These are phyloP conservation scores for Triticum timopheevii DNA, from an alignment of 176 grass and related monocot species.

Conservation along the genomic window DNA sequence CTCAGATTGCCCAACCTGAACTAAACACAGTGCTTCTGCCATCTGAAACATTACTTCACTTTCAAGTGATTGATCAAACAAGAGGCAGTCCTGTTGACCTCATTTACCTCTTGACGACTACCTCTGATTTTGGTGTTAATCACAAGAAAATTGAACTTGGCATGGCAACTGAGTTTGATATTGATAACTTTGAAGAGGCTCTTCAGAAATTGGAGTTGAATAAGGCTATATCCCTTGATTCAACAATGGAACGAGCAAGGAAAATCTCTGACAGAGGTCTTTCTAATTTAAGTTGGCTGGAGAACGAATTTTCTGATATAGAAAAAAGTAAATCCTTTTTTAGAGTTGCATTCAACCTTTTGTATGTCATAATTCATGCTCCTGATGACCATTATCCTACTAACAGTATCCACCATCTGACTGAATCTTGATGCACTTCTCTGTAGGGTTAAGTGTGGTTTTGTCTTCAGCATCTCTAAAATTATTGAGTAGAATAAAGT, in stretches of 20 bases:
- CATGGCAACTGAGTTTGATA: slow-evolving; percentile 27
- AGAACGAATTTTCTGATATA: slow-evolving; percentile 70
- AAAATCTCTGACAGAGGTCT: slow-evolving; percentile 21
- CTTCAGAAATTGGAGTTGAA: slow-evolving; percentile 64
- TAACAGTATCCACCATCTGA: slow-evolving; percentile 4
- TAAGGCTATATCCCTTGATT: slow-evolving; percentile 60
- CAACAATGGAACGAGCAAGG: slow-evolving; percentile 32
- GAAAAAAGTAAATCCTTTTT: slow-evolving; percentile 53
- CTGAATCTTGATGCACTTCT: slow-evolving; percentile 9
- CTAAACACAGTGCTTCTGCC: slow-evolving; percentile 56
- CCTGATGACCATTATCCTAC: background rate
- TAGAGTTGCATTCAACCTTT: slow-evolving; percentile 35
- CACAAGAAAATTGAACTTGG: slow-evolving; percentile 53
- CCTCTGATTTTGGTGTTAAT: slow-evolving; percentile 40
- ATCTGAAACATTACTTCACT: slow-evolving; percentile 71
- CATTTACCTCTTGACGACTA: slow-evolving; percentile 60
- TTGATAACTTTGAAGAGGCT: slow-evolving; percentile 49
- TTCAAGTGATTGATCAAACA: slow-evolving; percentile 60
- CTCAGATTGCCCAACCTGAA: slow-evolving; percentile 31
- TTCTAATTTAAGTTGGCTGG: slow-evolving; percentile 79
- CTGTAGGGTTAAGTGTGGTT: slow-evolving; percentile 46
- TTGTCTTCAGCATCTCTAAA: slow-evolving; percentile 52
- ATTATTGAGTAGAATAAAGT: slow-evolving; percentile 47
- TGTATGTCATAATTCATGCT: background rate
- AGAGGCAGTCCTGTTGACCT: slow-evolving; percentile 47